Percentiles rank a stretch among this genome's conserved stretches.
These are phyloP conservation scores for Macrolepiota fuliginosa DNA, from an alignment of 768 basidiomycete species.

Conservation along the genomic window DNA sequence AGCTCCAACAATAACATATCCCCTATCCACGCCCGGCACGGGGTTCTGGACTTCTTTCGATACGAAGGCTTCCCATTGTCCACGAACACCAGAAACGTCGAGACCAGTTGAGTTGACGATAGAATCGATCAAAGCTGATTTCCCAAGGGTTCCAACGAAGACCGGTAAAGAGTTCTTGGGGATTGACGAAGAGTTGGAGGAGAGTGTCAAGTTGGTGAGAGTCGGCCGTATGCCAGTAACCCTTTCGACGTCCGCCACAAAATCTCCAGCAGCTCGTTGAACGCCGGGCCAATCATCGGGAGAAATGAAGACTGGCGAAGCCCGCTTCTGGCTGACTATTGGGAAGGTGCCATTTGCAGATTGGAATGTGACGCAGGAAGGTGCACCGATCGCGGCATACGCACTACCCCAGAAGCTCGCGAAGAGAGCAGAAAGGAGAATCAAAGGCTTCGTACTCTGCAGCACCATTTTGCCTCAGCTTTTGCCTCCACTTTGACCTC, in stretches of 20 bases:
- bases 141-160: slow-evolving; percentile 63
- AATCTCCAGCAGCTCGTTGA: slow-evolving; percentile 55
- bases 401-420: slow-evolving; percentile 1
- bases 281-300: slow-evolving; percentile 65
- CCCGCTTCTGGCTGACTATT: slow-evolving; percentile 42
- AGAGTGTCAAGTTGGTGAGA: slow-evolving; percentile 22
- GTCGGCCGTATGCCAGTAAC: slow-evolving; percentile 53
- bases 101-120: slow-evolving; percentile 52
- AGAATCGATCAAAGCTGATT: slow-evolving; percentile 49
- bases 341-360: slow-evolving; percentile 35
- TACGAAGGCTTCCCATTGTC: slow-evolving; percentile 65
- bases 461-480: slow-evolving; percentile 1
- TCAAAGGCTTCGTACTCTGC: background rate
- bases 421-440: slow-evolving; percentile 4
- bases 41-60: slow-evolving; percentile 51
- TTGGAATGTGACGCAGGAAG: slow-evolving; percentile 43
- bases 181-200: slow-evolving; percentile 31
- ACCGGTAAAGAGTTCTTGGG: slow-evolving; percentile 31
- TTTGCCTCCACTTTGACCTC: background rate
- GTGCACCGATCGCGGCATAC: slow-evolving; percentile 41
- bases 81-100: slow-evolving; percentile 54
- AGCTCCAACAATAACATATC: slow-evolving; percentile 64
- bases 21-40: slow-evolving; percentile 51
- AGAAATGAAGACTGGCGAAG: slow-evolving; percentile 47
- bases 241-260: slow-evolving; percentile 55